These are phyloP conservation scores for Pinus tabuliformis DNA, from an alignment of 75 land plant genomes.

Conservation along the genomic window DNA sequence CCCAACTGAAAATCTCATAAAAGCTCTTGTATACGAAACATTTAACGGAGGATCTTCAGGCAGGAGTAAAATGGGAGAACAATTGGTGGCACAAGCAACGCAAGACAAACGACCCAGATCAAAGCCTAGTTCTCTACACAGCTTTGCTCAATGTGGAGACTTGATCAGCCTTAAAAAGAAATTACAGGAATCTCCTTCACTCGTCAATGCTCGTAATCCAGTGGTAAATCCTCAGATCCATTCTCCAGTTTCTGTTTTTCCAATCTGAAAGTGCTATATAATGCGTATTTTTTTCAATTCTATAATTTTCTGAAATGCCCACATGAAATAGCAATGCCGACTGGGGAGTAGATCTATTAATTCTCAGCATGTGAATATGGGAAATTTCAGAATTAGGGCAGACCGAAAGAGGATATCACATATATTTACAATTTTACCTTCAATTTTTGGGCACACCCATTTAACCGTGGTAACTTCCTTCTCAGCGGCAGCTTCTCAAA, in stretches of 20 bases:
- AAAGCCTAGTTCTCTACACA: slow-evolving; percentile 46
- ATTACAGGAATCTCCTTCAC: slow-evolving; percentile 41
- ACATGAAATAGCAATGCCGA: background rate
- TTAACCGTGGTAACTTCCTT: background rate
- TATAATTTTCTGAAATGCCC: background rate
- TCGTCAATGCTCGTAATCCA: slow-evolving; percentile 52
- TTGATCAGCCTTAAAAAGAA: slow-evolving; percentile 37
- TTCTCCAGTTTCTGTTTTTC: background rate
- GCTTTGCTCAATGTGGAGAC: slow-evolving; percentile 51
- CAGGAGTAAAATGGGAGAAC: background rate
- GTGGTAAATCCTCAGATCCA: background rate
- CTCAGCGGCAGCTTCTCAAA: background rate
- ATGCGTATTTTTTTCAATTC: background rate
- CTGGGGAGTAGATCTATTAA: background rate
- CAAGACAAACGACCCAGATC: slow-evolving; percentile 36
- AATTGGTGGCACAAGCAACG: background rate
- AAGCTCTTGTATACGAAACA: background rate
- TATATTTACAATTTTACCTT: background rate
- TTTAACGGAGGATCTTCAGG: background rate
- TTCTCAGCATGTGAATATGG: no score
- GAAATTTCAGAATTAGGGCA: background rate
- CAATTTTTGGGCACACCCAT: background rate
- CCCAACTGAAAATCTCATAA: background rate
- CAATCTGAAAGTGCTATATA: background rate
- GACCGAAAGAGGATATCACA: background rate